Base-by-base conservation (phyloP, 140 eudicot species). In the Anethum foeniculum region DNA sequence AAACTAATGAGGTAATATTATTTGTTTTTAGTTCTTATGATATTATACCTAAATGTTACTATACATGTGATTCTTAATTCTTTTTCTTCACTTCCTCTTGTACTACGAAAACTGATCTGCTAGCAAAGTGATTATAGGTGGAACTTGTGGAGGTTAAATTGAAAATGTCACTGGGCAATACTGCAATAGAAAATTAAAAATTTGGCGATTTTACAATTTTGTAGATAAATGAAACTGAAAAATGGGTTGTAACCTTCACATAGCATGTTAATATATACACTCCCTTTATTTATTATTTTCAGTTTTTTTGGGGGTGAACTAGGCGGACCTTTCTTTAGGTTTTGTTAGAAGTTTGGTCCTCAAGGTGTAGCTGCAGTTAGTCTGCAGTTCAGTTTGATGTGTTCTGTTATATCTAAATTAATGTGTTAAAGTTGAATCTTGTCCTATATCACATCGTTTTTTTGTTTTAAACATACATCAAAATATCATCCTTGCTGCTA, bases 1-100 rank as follows among this genome's bases (percentile, higher is more conserved):
- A 91, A 82, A 80, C 71, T 82, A 68, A 83, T 30, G 77, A 54
- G 88, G 97, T 93, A 87, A 77, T 74, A 79, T 65, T 78, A 51
- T 49, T 77, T 62, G 19, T 41, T 64, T 71, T 41, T 44, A 43
- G 36, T 32, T 47, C 44, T 48, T 64, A 34, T 79, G 67, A 46
- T 65, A 3, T 14, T 8, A 18, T 30, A 1, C 5, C 5, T 77
- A 13, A n/a, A 46, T 47, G 51, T 60, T 38, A 78, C 30, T 60
- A 39, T 30, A 4, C n/a, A 32, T 46, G 49, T 28, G 12, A 6
- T 25, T 44, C 23, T 8, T 43, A 23, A 41, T 34, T 47, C 23
- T 39, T 67, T 54, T 44, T 65, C 64, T 34, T 44, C 75, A 23
- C 60, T 47, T 43, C 32, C 54, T 65, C 76, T 62, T 47, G 75